Evolutionary conservation across 2,329 filamentous ascomycete species (phyloP), one percentile per base, ranked within the genome.

Genomic region (Onygenales sp.): DNA sequence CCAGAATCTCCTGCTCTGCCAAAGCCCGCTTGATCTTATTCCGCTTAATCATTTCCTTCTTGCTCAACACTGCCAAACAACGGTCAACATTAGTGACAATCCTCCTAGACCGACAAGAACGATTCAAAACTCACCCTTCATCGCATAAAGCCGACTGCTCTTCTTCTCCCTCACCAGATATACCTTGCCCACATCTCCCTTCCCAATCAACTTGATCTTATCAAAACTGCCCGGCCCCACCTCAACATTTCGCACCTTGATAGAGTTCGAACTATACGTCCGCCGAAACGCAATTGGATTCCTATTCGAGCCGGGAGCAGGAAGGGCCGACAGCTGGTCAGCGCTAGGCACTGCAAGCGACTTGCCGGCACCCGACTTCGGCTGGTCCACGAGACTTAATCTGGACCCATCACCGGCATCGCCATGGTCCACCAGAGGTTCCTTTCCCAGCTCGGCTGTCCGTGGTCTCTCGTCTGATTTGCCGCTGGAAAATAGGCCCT

Each of bases 21-120:
- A 98, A 78, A 11, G 93, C 93, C 67, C 93, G 84, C 80, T 98
- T 98, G 75, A 98, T 98, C 80, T 98, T 98, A 78, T 98, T 98
- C 54, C 93, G 87, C 77, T 98, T 98, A 73, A 98, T 98, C 93
- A 98, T 98, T 72, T 98, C 93, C 77, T 97, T 96, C 74, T 98
- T 98, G 79, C 91, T 97, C 71, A 98, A 70, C 5, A 98, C 93
- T 97, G 66, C 21, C 21, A 13, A 46, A 51, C 50, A 72, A 62
- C 45, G 57, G 59, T 54, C n/a, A 43, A 43, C 17, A 50, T 10
- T 42, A 52, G 4, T 17, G 9, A 27, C 13, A 8, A 2, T 21
- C 33, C 11, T 42, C 48, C 2, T 17, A 33, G 21, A 51, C 31
- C 49, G n/a, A 21, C 14, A 17, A 13, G 8, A 42, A 10, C 27